Evolutionary conservation across 345 rosid species (phyloP).

Genomic region (Eucalyptus sp.): DNA sequence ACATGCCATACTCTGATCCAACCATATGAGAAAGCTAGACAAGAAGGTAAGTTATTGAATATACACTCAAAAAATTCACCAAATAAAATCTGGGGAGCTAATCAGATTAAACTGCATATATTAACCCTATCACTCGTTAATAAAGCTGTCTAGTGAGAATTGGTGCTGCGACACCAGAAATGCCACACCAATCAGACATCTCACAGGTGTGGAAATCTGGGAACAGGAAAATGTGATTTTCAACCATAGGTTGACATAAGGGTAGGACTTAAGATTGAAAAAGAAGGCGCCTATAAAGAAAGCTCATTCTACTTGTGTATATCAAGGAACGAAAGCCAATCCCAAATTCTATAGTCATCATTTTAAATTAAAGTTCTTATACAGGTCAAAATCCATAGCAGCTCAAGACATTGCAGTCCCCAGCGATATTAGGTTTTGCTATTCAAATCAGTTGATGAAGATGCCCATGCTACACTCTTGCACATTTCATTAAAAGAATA

Average conservation of each 20-base stretch:
- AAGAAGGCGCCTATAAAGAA: not conserved
- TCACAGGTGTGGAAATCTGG: not conserved
- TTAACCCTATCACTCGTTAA: not conserved
- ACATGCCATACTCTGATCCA: not conserved
- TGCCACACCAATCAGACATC: not conserved
- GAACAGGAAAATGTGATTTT: not conserved
- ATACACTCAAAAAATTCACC: not conserved
- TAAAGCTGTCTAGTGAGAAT: not conserved
- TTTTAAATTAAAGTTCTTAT: not conserved
- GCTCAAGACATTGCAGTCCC: not conserved
- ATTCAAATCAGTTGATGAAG: not conserved
- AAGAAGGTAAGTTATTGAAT: not conserved
- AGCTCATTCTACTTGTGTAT: not conserved
- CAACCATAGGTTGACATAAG: not conserved
- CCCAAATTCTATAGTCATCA: not conserved
- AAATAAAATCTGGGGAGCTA: not conserved
- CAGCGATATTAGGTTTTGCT: not conserved
- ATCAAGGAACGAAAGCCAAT: not conserved
- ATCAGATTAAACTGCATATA: not conserved
- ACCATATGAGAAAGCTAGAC: not conserved
- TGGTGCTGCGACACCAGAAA: not conserved
- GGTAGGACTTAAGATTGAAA: not conserved
- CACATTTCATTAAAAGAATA: not conserved
- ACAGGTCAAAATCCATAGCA: not conserved
- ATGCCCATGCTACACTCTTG: not conserved